phyloP scores from a whole-genome alignment of 169 alveolate genomes.

The Amoebophrya sp. region DNA sequence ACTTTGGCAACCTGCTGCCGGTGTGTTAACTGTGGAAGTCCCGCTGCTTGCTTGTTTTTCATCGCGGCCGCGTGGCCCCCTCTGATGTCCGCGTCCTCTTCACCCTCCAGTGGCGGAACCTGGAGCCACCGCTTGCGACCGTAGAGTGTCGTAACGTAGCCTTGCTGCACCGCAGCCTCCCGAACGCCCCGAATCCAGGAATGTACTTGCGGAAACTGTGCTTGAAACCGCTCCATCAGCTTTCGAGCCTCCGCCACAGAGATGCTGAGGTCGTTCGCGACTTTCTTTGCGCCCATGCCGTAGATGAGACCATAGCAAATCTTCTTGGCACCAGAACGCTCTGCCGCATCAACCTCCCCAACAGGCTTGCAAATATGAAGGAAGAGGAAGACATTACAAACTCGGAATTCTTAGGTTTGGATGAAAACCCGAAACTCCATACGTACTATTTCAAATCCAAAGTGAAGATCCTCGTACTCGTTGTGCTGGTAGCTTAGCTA shows the following conservation, averaged over 20 bases:
- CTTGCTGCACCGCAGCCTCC: not conserved
- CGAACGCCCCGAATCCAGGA: not conserved
- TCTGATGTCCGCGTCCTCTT: not conserved
- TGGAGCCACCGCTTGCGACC: not conserved
- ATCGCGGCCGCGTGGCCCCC: not conserved
- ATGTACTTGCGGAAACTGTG: not conserved
- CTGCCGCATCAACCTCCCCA: not conserved
- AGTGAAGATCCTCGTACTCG: too few relatives aligned
- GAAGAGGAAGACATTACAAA: too few relatives aligned
- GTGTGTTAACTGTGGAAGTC: too few relatives aligned
- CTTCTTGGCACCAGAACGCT: conserved; percentile 9
- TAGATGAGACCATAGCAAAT: conserved; percentile 15
- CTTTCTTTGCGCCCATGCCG: conserved; percentile 12
- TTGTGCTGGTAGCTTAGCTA: too few relatives aligned
- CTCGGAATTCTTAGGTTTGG: too few relatives aligned
- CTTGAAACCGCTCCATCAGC: not conserved
- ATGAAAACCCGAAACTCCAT: too few relatives aligned
- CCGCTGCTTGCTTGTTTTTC: not conserved
- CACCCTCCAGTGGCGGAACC: not conserved
- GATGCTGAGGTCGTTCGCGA: not conserved
- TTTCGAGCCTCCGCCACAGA: not conserved
- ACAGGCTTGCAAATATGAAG: too few relatives aligned
- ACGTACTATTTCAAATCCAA: too few relatives aligned
- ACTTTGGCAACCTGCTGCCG: not conserved
- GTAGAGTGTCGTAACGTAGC: not conserved